Evolutionary conservation across 176 grass and related monocot genomes (phyloP).

Genomic region (Lolium rigidum): DNA sequence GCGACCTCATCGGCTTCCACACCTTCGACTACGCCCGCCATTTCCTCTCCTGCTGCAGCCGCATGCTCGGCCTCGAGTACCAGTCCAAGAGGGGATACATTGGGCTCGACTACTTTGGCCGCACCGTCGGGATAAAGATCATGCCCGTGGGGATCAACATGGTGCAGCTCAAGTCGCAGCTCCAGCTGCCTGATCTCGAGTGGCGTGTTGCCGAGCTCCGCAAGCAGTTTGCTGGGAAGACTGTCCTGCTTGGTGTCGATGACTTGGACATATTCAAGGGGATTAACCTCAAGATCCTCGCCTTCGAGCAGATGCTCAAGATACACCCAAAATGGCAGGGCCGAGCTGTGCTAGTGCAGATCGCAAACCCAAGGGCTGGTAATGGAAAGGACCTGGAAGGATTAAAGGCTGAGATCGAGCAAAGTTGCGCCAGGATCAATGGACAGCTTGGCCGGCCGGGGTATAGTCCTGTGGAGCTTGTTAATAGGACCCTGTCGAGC

Average conservation of each 20-base stretch:
- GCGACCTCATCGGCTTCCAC: conserved; percentile 62
- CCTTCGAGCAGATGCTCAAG: conserved; percentile 56
- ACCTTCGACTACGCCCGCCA: conserved; percentile 62
- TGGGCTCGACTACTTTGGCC: conserved; percentile 59
- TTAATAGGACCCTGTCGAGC: conserved; percentile 45
- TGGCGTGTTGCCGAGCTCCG: conserved; percentile 47
- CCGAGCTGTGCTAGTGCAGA: conserved; percentile 53
- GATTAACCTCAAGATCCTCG: conserved; percentile 52
- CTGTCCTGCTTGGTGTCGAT: conserved; percentile 57
- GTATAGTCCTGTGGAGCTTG: conserved; percentile 55
- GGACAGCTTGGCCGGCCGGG: conserved; percentile 43
- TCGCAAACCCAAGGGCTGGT: conserved; percentile 48
- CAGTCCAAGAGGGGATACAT: conserved; percentile 67
- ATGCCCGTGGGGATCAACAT: conserved; percentile 65
- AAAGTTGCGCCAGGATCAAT: conserved; percentile 50
- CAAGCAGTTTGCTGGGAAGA: conserved; percentile 58
- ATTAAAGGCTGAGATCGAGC: conserved; percentile 35
- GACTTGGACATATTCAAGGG: conserved; percentile 62
- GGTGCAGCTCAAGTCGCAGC: conserved; percentile 52
- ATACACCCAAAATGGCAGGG: conserved; percentile 53
- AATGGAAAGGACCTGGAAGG: conserved; percentile 43
- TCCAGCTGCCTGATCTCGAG: conserved; percentile 60
- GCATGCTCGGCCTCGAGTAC: conserved; percentile 66
- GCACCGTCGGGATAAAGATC: conserved; percentile 62
- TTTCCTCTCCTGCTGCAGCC: conserved; percentile 66